Evolutionary conservation across 768 basidiomycete genomes (phyloP), one percentile per base, ranked within the genome.

Genomic region (Rickenella mellea): DNA sequence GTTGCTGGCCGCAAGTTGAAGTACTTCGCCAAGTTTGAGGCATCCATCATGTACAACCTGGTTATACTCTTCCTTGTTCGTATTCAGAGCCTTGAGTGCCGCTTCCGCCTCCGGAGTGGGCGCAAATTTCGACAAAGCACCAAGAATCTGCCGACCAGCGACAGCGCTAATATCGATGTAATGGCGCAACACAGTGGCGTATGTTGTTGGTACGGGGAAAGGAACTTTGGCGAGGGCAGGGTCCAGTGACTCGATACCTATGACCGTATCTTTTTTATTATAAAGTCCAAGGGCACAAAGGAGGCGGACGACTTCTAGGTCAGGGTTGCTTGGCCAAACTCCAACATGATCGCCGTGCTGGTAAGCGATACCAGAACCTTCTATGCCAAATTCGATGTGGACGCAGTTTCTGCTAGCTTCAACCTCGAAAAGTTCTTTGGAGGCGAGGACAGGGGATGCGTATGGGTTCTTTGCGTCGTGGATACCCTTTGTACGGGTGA

Each of bases 261-360:
- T 89, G 37, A 91, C 78, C 28, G 73, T 71, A 59, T 93, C 80
- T 55, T 78, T 76, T 67, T 88, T 88, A 47, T 82, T 72, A 49
- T 73, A 71, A 9, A 99, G 72, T 20, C 92, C 94, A 37, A 99
- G 80, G 29, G 83, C 75, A 48, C 76, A 82, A 15, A 99, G 74
- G 20, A 96, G 75, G 43, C 93, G 83, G 41, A 88, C 79, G 32
- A 98, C 92, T 55, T 98, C 93, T 35, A 81, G 59, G 47, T 96
- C 89, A 6, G 94, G 77, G 64, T 99, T 99, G 43, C 80, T 78
- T 10, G 96, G 94, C 94, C 94, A 99, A 41, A 99, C 76, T 45
- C 91, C 96, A 50, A 96, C 81, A 56, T 99, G 96, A 60, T 99
- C 96, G 41, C 96, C 96, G 46, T 97, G 92, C 60, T 98, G 94